Conservation (phyloP, 352 stramenopile genomes). For the Phytophthora pinifolia region DNA sequence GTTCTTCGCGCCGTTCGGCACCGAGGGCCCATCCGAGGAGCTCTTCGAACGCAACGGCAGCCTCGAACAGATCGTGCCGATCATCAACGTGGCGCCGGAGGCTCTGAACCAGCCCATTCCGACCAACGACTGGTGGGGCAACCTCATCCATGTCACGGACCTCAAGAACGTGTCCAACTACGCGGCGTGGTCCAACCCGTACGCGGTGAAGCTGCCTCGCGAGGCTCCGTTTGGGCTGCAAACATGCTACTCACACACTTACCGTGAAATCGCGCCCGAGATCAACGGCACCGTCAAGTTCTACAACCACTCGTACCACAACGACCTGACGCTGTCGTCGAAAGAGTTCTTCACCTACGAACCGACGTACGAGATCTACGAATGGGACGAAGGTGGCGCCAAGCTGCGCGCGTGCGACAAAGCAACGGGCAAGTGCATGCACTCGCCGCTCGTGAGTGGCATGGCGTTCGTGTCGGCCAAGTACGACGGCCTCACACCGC, state of each 20-base stretch:
- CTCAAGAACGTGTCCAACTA: conserved; percentile 46
- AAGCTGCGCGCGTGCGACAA: conserved; percentile 55
- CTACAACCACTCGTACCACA: conserved; percentile 62
- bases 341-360: conserved; percentile 49
- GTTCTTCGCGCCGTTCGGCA: conserved; percentile 45
- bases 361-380: conserved; percentile 61
- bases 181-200: conserved; percentile 68
- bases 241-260: conserved; percentile 62
- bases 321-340: conserved; percentile 68
- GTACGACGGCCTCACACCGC: conserved; percentile 57
- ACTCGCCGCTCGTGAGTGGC: conserved; percentile 57
- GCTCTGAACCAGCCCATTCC: conserved; percentile 56
- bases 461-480: conserved; percentile 74
- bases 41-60: conserved; percentile 48
- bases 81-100: conserved; percentile 60
- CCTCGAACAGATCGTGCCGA: conserved; percentile 47
- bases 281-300: conserved; percentile 56
- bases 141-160: conserved; percentile 59
- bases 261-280: conserved; percentile 42
- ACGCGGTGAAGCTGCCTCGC: conserved; percentile 54
- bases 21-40: conserved; percentile 36
- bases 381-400: conserved; percentile 63
- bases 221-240: conserved; percentile 53
- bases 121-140: conserved; percentile 86
- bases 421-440: conserved; percentile 43